These are phyloP conservation scores for Diaporthe longicolla DNA, from an alignment of 2,329 filamentous ascomycete species.

Conservation along the genomic window DNA sequence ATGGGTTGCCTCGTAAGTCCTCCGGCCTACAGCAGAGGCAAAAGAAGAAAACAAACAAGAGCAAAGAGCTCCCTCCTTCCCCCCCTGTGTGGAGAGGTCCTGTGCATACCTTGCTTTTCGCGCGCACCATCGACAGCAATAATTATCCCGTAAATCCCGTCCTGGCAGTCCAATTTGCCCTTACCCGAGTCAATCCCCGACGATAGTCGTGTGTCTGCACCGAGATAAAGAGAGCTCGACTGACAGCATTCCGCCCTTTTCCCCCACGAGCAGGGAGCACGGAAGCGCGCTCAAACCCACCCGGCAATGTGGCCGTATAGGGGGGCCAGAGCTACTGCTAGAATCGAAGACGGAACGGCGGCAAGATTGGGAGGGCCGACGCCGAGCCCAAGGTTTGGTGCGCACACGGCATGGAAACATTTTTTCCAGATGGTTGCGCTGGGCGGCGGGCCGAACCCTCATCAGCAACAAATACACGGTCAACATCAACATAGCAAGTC, in stretches of 20 bases:
- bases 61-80: conserved; percentile 24
- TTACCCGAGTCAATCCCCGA: conserved; percentile 11
- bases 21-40: conserved; percentile 11
- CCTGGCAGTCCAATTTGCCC: conserved; percentile 15
- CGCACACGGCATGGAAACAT: conserved; percentile 42
- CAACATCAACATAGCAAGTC: conserved; percentile 34
- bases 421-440: conserved; percentile 42
- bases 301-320: conserved; percentile 39
- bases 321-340: conserved; percentile 28
- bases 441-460: conserved; percentile 35
- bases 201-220: conserved; percentile 9
- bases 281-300: conserved; percentile 39
- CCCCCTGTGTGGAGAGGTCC: conserved; percentile 21
- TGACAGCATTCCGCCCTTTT: conserved; percentile 8
- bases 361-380: conserved; percentile 33
- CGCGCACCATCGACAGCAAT: conserved; percentile 20
- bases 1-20: conserved; percentile 44
- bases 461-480: conserved; percentile 22
- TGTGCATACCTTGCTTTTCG: conserved; percentile 31
- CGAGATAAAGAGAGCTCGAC: conserved; percentile 4
- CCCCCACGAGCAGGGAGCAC: conserved; percentile 34
- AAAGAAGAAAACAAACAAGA: conserved; percentile 17
- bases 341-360: conserved; percentile 21
- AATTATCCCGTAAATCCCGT: conserved; percentile 20
- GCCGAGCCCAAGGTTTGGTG: conserved; percentile 41